These are phyloP conservation scores for Penicillium glabrum DNA, from an alignment of 2,329 filamentous ascomycete genomes.

Conservation along the genomic window DNA sequence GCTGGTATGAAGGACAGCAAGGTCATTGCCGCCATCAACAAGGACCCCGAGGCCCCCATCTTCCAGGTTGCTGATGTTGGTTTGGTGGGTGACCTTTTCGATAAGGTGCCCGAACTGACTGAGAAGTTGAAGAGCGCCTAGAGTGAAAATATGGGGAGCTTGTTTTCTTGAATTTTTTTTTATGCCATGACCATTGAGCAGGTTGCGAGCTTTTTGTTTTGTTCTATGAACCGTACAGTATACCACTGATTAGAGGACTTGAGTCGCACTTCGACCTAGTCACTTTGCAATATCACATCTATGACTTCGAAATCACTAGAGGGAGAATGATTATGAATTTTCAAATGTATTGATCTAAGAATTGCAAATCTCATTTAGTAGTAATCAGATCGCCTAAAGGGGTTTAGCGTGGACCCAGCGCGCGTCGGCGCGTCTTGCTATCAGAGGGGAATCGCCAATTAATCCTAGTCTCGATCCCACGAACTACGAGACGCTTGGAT, in stretches of 20 bases:
- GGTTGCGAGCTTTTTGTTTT: constrained; percentile 4
- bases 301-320: background rate
- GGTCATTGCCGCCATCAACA: constrained; percentile 98
- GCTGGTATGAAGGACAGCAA: constrained; percentile 99
- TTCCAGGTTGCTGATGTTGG: constrained; percentile 98
- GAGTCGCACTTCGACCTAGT: background rate
- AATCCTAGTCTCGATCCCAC: constrained; percentile 5
- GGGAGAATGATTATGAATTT: background rate
- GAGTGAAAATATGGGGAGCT: background rate
- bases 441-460: constrained; percentile 17
- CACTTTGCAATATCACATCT: constrained; percentile 5
- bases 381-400: constrained; percentile 10
- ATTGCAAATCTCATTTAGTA: background rate
- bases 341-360: background rate
- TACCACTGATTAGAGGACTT: constrained; percentile 8
- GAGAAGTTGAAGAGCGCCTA: constrained; percentile 66
- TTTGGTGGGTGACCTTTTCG: constrained; percentile 91
- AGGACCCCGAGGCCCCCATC: constrained; percentile 93
- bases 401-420: constrained; percentile 26
- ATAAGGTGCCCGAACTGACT: constrained; percentile 92
- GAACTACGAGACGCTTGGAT: constrained; percentile 26
- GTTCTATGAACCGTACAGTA: constrained; percentile 11
- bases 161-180: constrained; percentile 9
- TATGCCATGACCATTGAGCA: constrained; percentile 13
- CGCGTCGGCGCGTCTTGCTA: constrained; percentile 28